Evolutionary conservation across 2,329 filamentous ascomycete species (phyloP).

Genomic region (Cladophialophora yegresii): DNA sequence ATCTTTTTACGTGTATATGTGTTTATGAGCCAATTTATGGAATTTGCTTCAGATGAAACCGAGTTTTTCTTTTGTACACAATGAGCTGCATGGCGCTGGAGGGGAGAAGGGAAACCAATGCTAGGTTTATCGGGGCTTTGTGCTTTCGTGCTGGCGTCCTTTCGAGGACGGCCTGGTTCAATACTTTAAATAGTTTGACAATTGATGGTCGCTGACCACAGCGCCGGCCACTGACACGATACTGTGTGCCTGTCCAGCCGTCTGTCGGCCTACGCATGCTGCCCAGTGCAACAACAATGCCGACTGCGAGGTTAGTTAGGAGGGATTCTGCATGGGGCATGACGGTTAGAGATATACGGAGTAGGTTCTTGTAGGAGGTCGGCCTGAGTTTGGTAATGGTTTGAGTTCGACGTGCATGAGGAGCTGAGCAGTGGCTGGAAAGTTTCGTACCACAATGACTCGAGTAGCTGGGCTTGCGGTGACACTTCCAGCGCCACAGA

Average conservation of each 20-base stretch:
- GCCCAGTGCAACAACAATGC: not conserved
- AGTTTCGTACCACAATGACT: too few species aligned
- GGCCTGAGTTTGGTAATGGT: too few species aligned
- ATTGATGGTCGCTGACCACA: constrained; percentile 4
- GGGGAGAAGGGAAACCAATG: constrained; percentile 19
- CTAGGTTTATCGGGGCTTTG: constrained; percentile 1
- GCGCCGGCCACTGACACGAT: not conserved
- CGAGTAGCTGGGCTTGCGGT: too few species aligned
- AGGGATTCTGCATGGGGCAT: too few species aligned
- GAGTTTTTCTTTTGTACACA: constrained; percentile 30
- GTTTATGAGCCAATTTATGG: constrained; percentile 25
- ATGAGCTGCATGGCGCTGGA: constrained; percentile 34
- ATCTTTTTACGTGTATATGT: constrained; percentile 26
- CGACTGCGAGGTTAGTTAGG: too few species aligned
- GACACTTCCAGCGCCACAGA: too few species aligned
- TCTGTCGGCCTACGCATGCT: not conserved
- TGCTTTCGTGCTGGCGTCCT: constrained; percentile 13
- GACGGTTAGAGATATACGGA: too few species aligned
- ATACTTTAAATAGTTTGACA: constrained; percentile 12
- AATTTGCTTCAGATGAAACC: constrained; percentile 24
- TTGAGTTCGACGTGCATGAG: too few species aligned
- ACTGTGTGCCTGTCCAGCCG: not conserved
- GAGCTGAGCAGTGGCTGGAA: too few species aligned
- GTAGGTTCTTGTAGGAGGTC: too few species aligned
- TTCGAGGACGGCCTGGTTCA: not conserved